Percentiles rank a stretch among this genome's conserved stretches.
Evolutionary conservation across 306 rosid species (phyloP).

Genomic region (Chamaecrista fasciculata): DNA sequence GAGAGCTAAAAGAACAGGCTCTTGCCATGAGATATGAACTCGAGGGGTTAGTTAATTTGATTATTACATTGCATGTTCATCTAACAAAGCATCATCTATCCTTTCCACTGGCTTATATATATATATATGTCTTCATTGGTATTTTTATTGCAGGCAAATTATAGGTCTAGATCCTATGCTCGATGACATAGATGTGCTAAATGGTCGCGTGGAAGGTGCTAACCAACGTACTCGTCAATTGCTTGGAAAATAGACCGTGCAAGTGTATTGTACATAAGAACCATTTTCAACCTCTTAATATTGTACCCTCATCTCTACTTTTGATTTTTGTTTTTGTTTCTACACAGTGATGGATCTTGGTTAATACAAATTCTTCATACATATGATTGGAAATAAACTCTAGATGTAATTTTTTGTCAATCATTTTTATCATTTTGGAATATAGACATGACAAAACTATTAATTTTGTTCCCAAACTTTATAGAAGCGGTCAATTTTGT

Average conservation of each 20-base stretch:
- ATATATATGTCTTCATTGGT: too few relatives aligned
- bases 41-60: constrained; percentile 55
- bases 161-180: constrained; percentile 45
- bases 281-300: constrained; percentile 12
- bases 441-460: too few relatives aligned
- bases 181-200: constrained; percentile 68
- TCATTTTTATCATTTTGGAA: too few relatives aligned
- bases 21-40: constrained; percentile 92
- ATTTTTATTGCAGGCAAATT: constrained; percentile 61
- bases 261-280: not conserved
- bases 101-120: not conserved
- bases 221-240: constrained; percentile 71
- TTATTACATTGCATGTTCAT: constrained; percentile 19
- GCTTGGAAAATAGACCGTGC: constrained; percentile 57
- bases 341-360: not conserved
- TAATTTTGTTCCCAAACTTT: too few relatives aligned
- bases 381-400: too few relatives aligned
- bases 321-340: not conserved
- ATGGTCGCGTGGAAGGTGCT: constrained; percentile 63
- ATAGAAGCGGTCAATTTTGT: too few relatives aligned
- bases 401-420: too few relatives aligned
- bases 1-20: constrained; percentile 92
- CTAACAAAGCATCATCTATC: too few relatives aligned
- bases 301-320: not conserved
- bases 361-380: too few relatives aligned